Conservation (phyloP, 2,329 filamentous ascomycete genomes). For the Aspergillus hortae region DNA sequence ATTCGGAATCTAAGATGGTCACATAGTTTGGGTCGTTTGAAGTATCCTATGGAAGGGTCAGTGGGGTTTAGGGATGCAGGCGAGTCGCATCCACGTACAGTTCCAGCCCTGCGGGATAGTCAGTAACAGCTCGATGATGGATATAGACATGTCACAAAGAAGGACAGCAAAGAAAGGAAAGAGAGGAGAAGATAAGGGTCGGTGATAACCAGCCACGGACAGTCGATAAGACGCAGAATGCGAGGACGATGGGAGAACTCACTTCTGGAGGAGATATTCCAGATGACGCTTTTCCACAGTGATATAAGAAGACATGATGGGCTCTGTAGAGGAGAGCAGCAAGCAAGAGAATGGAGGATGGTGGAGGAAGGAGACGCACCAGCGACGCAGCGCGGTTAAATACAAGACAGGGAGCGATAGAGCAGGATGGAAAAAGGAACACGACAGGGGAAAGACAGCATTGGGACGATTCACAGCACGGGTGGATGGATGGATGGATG, state of each 20-base stretch:
- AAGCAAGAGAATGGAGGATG: not conserved
- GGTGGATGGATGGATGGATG: not conserved
- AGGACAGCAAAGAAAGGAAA: not conserved
- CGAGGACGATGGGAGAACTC: constrained; percentile 24
- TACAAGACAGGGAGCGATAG: not conserved
- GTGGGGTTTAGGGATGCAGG: not conserved
- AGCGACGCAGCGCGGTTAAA: not conserved
- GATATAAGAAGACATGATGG: constrained; percentile 40
- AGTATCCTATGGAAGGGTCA: constrained; percentile 27
- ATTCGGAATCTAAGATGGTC: constrained; percentile 58
- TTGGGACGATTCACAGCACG: constrained; percentile 3
- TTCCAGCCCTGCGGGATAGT: constrained; percentile 7
- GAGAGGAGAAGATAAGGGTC: not conserved
- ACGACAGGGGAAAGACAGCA: constrained; percentile 1
- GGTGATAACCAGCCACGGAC: not conserved
- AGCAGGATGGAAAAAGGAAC: not conserved
- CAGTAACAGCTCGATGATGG: not conserved
- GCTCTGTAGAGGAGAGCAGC: not conserved
- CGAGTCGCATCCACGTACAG: constrained; percentile 8
- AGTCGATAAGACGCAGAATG: not conserved
- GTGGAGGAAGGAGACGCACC: not conserved
- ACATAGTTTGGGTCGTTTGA: constrained; percentile 42
- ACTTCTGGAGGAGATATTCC: constrained; percentile 61
- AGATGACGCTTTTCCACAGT: constrained; percentile 61
- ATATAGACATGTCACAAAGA: not conserved